Evolutionary conservation across 192 early-diverging fungal genomes (phyloP), one percentile per base, ranked within the genome.

Genomic region (Mortierella antarctica): DNA sequence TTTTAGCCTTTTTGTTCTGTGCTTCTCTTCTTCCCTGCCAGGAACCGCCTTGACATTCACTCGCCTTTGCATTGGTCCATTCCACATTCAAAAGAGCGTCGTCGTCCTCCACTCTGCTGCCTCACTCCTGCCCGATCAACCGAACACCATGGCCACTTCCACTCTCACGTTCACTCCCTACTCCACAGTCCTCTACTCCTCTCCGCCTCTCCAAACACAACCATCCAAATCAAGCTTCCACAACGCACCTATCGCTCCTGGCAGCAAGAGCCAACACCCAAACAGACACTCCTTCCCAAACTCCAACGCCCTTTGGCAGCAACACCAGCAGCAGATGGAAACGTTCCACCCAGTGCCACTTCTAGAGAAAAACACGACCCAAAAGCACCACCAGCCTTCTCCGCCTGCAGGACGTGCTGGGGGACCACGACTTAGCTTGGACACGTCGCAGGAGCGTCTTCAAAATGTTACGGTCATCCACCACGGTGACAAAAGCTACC

Each of bases 381-480:
- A 68, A 9, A 39, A 75, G 55, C 47, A 67, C 21, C 67, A 64
- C 17, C 45, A 64, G 53, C 64, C 48, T 0, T 41, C 57, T 5
- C 52, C 64, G 0, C 62, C 64, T 18, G n/a, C 51, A 42, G 15
- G 54, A 14, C 66, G 66, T 21, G 52, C 47, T 47, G 54, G 52
- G 15, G 47, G 60, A 8, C 77, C 77, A 39, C 23, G 77, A 7
- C 21, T 80, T 11, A 80, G 77, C 65, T 48, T 80, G 12, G 77
- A 80, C 65, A 80, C 77, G 4, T 80, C 77, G 46, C 56, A 63
- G 47, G 77, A 80, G 52, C 53, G 69, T 4, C 65, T 80, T 12
- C 63, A 57, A 40, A 67, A 57, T 11, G 39, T 65, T 55, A 72
- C 69, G 0, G 58, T 80, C 1, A 58, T 80, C 21, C 60, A 80